Evolutionary conservation across 371 early-diverging fungal species (phyloP).

Genomic region (Actinomucor elegans): DNA sequence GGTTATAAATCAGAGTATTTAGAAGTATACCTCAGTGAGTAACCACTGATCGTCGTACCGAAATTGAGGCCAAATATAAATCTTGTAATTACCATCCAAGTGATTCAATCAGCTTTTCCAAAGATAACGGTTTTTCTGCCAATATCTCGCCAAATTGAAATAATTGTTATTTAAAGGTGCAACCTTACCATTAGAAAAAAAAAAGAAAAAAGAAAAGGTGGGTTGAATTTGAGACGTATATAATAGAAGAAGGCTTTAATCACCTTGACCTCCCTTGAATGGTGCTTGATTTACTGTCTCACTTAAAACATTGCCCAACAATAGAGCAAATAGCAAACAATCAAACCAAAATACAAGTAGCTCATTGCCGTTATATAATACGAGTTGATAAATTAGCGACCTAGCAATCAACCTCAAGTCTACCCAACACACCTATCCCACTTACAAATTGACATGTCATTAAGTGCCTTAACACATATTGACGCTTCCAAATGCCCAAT

Average conservation of each 20-base stretch:
- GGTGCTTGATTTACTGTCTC: slow-evolving; percentile 9
- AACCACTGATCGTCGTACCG: background rate
- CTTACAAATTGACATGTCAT: too few species aligned
- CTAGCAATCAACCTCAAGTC: too few species aligned
- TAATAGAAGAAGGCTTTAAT: background rate
- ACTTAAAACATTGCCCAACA: slow-evolving; percentile 2
- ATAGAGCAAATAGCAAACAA: background rate
- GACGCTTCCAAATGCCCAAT: too few species aligned
- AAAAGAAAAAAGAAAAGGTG: background rate
- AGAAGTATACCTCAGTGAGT: slow-evolving; percentile 1
- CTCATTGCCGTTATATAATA: too few species aligned
- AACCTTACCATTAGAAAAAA: slow-evolving; percentile 9
- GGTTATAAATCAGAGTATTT: too few species aligned
- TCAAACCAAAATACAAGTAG: background rate
- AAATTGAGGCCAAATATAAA: slow-evolving; percentile 5
- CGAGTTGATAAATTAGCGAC: too few species aligned
- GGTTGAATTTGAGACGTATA: background rate
- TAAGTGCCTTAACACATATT: too few species aligned
- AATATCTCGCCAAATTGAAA: background rate
- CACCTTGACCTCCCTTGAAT: slow-evolving; percentile 18
- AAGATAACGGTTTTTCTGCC: background rate
- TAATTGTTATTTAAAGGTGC: background rate
- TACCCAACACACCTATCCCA: too few species aligned
- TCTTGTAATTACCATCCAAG: slow-evolving; percentile 5
- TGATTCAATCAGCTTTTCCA: background rate